Base-by-base conservation (phyloP, 208 protist species). In the Acanthamoeba sp. region DNA sequence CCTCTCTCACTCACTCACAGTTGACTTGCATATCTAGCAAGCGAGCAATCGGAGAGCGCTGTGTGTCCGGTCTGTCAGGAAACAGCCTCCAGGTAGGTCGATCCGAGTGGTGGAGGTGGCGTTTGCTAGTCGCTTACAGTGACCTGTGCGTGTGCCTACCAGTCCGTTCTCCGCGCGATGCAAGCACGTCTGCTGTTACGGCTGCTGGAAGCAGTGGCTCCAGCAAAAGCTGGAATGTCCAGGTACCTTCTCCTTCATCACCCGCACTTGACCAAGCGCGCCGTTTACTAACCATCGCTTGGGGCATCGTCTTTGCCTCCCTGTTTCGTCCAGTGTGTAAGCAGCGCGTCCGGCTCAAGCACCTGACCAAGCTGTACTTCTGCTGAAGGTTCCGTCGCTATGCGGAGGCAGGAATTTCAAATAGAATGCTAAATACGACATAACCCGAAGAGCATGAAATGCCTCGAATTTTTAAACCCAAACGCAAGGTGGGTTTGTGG, bases 161-260 rank as follows among this genome's bases (percentile, higher is more conserved):
- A 91, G 85, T 18, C 85, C 85, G 7, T 91, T 73, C 64, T 52
- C 57, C 14, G n/a, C 85, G 1, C 48, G 57, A 36, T 91, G 85
- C 36, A 73, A 73, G 38, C 85, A 91, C 34, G 59, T 91, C 27
- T 91, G 85, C 40, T 91, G 85, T 6, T 66, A 48, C 27, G 85
- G 57, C 20, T 91, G 85, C 40, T 91, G 85, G 85, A 66, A 91
- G 40, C 50, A 64, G 85, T 91, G 85, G 85, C 85, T 91, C 2
- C 34, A 45, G 27, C 50, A 66, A 22, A 91, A 91, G 85, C 85
- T 91, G 6, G 85, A 91, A 48, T 91, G 85, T 18, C 85, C 85
- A 52, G 85, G 85, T 55, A 38, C 45, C 40, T 1, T 18, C 27
- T 38, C n/a, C n/a, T 34, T 32, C 62, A 38, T 71, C 12, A 82